Evolutionary conservation across 1,284 basidiomycete genomes (phyloP).

Genomic region (Papiliotrema laurentii): DNA sequence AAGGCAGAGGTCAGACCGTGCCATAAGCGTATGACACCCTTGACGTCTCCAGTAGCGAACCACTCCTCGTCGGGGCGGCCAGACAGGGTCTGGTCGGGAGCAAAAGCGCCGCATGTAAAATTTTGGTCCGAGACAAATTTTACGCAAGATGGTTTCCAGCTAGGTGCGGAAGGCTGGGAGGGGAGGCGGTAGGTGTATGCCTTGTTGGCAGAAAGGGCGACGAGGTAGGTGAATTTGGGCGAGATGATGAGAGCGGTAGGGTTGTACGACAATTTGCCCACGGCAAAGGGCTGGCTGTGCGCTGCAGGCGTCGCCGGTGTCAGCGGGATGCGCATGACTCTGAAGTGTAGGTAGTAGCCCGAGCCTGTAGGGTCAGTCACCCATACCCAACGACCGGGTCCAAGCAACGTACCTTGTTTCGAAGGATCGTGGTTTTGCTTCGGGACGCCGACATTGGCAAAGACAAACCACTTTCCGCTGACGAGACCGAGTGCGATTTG

Average conservation of each 20-base stretch:
- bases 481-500: conserved; percentile 35
- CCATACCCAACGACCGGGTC: too few relatives aligned
- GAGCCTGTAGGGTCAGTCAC: background rate
- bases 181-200: conserved; percentile 70
- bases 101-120: conserved; percentile 81
- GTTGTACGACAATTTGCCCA: conserved; percentile 31
- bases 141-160: conserved; percentile 55
- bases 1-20: conserved; percentile 70
- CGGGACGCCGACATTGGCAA: conserved; percentile 19
- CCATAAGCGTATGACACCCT: conserved; percentile 84
- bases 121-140: conserved; percentile 63
- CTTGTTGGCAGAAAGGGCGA: conserved; percentile 73
- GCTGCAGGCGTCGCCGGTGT: background rate
- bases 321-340: background rate
- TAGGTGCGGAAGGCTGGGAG: conserved; percentile 14
- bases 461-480: conserved; percentile 35
- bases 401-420: conserved; percentile 2
- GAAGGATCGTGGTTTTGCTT: background rate
- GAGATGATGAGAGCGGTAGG: conserved; percentile 58
- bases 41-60: conserved; percentile 88
- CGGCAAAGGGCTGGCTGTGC: background rate
- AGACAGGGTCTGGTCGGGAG: conserved; percentile 56
- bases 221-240: conserved; percentile 66
- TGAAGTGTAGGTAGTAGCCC: background rate
- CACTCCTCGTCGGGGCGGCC: conserved; percentile 61